Base-by-base conservation (phyloP, 129 eudicot species). In the Silybum marianum region DNA sequence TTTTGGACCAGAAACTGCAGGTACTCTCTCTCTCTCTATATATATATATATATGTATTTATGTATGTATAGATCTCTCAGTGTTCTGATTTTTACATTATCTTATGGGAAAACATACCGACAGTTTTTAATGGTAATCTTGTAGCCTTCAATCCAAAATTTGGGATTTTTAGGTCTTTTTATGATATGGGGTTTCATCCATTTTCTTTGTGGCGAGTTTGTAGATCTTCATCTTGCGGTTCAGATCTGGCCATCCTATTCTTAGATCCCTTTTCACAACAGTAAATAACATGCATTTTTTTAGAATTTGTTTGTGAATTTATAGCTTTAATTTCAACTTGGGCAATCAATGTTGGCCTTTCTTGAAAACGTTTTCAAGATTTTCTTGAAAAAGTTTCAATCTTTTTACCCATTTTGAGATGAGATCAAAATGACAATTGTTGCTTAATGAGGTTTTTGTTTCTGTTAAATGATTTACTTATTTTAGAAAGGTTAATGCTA, bases 1-100 rank as follows among this genome's bases (percentile, higher is more conserved):
- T 79, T 82, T 79, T 65, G 74, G 73, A 60, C 84, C 84, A 84
- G 83, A 79, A 68, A 84, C 75, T 75, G 67, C 85, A 87, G 88
- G 88, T 88, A 81, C 83, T 67, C 46, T 78, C 66, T 86, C 71
- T 70, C 28, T 26, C 75, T 72, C 48, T 36, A 9, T 26, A 8
- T 26, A 25, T 58, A 0, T 58, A n/a, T 58, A 6, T 18, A 1
- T 51, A 1, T 51, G 2, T 51, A 4, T 51, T 3, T 51, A 16
- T 58, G 6, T 58, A 21, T 8, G 66, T 58, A 58, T 58, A 58
- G 66, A 58, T 58, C 23, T 58, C 16, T 44, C 74, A 58, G 54
- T 60, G 69, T 71, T 77, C 42, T 69, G 19, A 30, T 71, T 76
- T 63, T 75, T 36, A 73, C 63, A 66, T 48, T 14, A 69, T 66